Evolutionary conservation across 2,329 filamentous ascomycete genomes (phyloP).

Genomic region (Sclerotinia trifoliorum): DNA sequence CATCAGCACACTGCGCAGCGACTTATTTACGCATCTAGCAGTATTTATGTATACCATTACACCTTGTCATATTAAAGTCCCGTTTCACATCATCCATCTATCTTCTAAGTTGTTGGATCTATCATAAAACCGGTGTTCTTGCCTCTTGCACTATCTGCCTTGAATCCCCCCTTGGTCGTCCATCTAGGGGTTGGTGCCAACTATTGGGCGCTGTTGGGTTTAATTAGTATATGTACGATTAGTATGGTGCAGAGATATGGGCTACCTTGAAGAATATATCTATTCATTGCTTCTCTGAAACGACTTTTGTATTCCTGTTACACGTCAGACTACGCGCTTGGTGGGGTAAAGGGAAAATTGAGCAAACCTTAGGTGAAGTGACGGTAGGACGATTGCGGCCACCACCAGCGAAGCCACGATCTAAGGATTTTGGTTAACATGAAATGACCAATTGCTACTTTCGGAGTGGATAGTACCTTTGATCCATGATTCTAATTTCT

Average conservation of each 20-base stretch:
- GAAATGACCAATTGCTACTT: neutral
- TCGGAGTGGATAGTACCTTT: conserved; percentile 51
- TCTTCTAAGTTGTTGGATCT: neutral
- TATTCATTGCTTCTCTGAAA: conserved; percentile 94
- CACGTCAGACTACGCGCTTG: conserved; percentile 3
- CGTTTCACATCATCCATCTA: neutral
- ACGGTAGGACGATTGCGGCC: conserved; percentile 86
- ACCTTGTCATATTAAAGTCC: neutral
- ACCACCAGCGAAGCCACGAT: conserved; percentile 77
- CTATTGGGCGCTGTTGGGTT: conserved; percentile 25
- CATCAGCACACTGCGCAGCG: neutral
- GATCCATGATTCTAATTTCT: conserved; percentile 99
- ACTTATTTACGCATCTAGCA: neutral
- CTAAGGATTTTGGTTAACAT: conserved; percentile 6
- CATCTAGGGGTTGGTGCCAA: conserved; percentile 28
- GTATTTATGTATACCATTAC: neutral
- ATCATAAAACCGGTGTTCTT: conserved; percentile 5
- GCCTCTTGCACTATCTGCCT: conserved; percentile 14
- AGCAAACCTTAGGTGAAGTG: conserved; percentile 81
- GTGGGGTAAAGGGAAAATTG: neutral
- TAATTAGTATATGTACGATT: neutral
- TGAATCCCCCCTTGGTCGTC: conserved; percentile 20
- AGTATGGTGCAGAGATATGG: neutral
- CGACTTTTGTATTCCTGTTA: conserved; percentile 78
- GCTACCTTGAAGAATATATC: conserved; percentile 55